Evolutionary conservation across 306 rosid genomes (phyloP), one percentile per base, ranked within the genome.

Genomic region (Fagus crenata): DNA sequence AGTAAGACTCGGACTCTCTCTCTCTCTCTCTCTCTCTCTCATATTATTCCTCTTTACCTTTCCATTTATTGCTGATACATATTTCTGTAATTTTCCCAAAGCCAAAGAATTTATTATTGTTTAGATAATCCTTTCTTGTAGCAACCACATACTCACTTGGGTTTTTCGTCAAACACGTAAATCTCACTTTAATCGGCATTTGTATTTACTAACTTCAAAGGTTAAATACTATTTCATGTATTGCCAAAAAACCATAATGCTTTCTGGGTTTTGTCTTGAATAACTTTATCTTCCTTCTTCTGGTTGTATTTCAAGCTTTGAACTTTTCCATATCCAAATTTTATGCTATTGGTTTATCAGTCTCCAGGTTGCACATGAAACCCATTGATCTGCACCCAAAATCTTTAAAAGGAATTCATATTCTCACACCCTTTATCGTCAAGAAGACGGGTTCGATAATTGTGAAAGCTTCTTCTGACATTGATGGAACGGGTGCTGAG

Each of bases 361-460:
- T 63, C 84, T 86, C 87, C 60, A 85, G 85, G 78, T 55, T 80
- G 60, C 86, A 77, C 7, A 53, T 83, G 71, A 87, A 84, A 68
- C 74, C 80, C 76, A 63, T 54, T 33, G 81, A 9, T 43, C 42
- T 68, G 74, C 83, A 67, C 63, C 15, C 82, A 35, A 89, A 88
- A 31, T 54, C 60, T 53, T 80, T 67, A 55, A 82, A 65, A 41
- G 86, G 86, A 33, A 72, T 89, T 76, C 85, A 67, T 69, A 73
- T 87, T 73, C 55, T 65, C 5, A 42, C 84, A 69, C 82, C 89
- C 49, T 28, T 76, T 31, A 28, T 58, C 17, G 53, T 11, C 18
- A 58, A 61, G 35, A 76, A 68, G 56, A 78, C 41, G 0, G n/a
- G 43, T 42, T 74, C 76, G 8, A 33, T 77, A 11, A 43, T 79